Evolutionary conservation across 2,329 filamentous ascomycete genomes (phyloP), one percentile per base, ranked within the genome.

Genomic region (Epichloe gansuensis): DNA sequence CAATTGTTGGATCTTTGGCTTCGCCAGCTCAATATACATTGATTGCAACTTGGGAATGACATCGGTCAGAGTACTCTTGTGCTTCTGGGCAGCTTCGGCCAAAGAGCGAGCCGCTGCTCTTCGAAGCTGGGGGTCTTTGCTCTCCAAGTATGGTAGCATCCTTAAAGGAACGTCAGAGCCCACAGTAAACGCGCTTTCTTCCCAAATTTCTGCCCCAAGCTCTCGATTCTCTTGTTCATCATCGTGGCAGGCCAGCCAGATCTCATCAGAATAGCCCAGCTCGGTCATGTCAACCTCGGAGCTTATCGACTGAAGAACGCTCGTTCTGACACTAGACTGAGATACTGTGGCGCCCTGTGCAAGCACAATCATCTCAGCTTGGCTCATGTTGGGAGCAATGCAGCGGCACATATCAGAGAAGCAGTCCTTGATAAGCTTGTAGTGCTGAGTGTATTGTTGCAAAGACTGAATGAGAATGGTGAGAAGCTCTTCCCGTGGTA

Each of bases 241-340:
- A 58, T 98, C 93, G 61, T 98, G 90, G 61, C 84, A 91, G 43
- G 87, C 87, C 42, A 98, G 76, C 89, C 89, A 98, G 23, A 98
- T 85, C 64, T 97, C 87, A 55, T 93, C 85, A 3, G 86, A 93
- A 62, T 89, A 93, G 34, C 83, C 78, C 36, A 90, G 74, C 50
- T 96, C 90, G 52, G 85, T 90, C 73, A 98, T 79, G 64, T 97
- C 91, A 45, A 98, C 82, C 57, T 97, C 90, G 21, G 88, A 81
- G 63, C 89, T 89, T 60, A 97, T 91, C 6, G 87, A 87, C 67
- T 96, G 91, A 41, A 98, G 71, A 7, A 91, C 84, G 5, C 90
- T 85, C 13, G 85, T 88, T 54, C 93, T 81, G 38, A 97, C 89
- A 47, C 86, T 80, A 6, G 80, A 73, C 61, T 96, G 84, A 2